Conservation (phyloP, 1,284 basidiomycete species). For the Megacollybia platyphylla region DNA sequence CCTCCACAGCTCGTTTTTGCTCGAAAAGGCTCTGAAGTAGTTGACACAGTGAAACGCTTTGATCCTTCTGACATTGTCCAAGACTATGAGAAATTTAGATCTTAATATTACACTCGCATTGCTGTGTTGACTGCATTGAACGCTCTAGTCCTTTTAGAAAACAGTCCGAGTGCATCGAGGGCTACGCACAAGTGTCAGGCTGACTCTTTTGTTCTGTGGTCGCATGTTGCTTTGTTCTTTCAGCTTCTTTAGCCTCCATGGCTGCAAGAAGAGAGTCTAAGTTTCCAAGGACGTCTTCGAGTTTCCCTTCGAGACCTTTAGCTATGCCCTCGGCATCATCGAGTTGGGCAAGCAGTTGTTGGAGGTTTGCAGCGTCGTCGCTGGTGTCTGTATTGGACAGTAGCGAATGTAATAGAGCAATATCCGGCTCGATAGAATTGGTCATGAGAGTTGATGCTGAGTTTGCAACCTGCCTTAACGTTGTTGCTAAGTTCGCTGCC, state of each 20-base stretch:
- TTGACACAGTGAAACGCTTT: slow-evolving; percentile 67
- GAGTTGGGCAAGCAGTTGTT: slow-evolving; percentile 35
- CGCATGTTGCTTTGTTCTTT: background rate
- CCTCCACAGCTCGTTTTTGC: slow-evolving; percentile 62
- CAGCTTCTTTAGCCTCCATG: slow-evolving; percentile 18
- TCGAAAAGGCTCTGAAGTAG: slow-evolving; percentile 57
- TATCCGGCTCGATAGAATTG: slow-evolving; percentile 19
- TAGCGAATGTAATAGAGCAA: slow-evolving; percentile 21
- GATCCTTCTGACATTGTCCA: slow-evolving; percentile 3
- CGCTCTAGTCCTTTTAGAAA: background rate
- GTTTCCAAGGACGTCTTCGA: slow-evolving; percentile 43
- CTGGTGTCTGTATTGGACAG: slow-evolving; percentile 15
- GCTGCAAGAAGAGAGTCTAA: slow-evolving; percentile 39
- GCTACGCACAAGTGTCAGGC: background rate
- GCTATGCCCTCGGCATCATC: slow-evolving; percentile 43
- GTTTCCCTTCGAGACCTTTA: slow-evolving; percentile 37
- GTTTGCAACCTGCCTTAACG: slow-evolving; percentile 27
- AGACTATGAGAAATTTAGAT: background rate
- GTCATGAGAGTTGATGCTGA: slow-evolving; percentile 17
- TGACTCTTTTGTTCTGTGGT: background rate
- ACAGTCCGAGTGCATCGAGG: background rate
- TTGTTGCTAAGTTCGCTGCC: slow-evolving; percentile 41
- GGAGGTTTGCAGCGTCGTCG: slow-evolving; percentile 17
- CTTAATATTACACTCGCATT: background rate
- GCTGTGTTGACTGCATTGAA: background rate